Evolutionary conservation across 345 rosid genomes (phyloP).

Genomic region (Pistacia atlantica): DNA sequence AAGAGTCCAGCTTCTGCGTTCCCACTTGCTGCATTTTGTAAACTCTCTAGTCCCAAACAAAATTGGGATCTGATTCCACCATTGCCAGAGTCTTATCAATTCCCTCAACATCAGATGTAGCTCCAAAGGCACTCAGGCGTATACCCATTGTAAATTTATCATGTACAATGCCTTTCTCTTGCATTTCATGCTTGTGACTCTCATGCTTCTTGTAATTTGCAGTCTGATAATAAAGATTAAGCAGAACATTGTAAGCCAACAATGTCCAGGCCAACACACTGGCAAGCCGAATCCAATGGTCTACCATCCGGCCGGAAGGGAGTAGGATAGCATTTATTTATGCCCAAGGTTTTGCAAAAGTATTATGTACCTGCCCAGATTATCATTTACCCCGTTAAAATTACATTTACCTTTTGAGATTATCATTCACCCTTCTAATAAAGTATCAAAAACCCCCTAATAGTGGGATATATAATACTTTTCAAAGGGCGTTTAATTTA

Average conservation of each 20-base stretch:
- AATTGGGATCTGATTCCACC: constrained; percentile 29
- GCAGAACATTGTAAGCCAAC: constrained; percentile 30
- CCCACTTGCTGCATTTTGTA: constrained; percentile 22
- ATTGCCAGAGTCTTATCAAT: constrained; percentile 25
- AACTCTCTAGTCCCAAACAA: constrained; percentile 26
- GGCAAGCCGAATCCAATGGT: neutral
- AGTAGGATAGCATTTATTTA: constrained; percentile 35
- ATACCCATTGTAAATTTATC: constrained; percentile 21
- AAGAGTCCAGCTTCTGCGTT: constrained; percentile 24
- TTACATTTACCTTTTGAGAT: too few relatives aligned
- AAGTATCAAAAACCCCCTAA: too few relatives aligned
- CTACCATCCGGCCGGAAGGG: too few relatives aligned
- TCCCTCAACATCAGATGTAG: constrained; percentile 28
- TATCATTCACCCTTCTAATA: too few relatives aligned
- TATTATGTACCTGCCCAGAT: too few relatives aligned
- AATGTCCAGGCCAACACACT: neutral
- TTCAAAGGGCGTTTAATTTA: too few relatives aligned
- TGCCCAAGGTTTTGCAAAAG: neutral
- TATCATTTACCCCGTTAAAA: too few relatives aligned
- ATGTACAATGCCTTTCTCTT: constrained; percentile 24
- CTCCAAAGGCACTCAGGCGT: constrained; percentile 31
- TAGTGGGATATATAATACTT: too few relatives aligned
- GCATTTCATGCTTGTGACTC: constrained; percentile 30
- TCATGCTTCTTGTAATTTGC: constrained; percentile 32
- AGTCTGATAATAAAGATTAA: constrained; percentile 29